phyloP scores from a whole-genome alignment of 2,329 filamentous ascomycete species.

The Thielaviopsis cerberus region DNA sequence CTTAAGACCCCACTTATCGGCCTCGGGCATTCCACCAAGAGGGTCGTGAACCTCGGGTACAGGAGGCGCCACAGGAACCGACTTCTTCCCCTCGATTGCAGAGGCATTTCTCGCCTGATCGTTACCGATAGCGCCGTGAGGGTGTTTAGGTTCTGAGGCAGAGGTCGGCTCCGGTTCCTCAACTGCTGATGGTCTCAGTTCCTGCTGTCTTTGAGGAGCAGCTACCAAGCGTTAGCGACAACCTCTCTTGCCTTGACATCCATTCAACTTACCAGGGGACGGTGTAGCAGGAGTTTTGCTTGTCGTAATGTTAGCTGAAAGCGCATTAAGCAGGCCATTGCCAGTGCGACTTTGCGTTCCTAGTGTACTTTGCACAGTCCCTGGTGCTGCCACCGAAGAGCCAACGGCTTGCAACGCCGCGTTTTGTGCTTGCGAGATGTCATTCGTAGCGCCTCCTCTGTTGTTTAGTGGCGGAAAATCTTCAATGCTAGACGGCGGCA shows the following conservation, averaged over 20 bases:
- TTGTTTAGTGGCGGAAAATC: conserved; percentile 45
- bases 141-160: conserved; percentile 21
- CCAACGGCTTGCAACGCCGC: conserved; percentile 2
- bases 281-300: not conserved
- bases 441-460: conserved; percentile 36
- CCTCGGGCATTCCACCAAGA: conserved; percentile 39
- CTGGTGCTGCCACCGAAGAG: conserved; percentile 15
- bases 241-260: not conserved
- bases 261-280: not conserved
- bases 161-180: conserved; percentile 24
- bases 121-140: conserved; percentile 29
- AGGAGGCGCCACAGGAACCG: conserved; percentile 14
- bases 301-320: conserved; percentile 34
- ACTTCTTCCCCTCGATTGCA: conserved; percentile 27
- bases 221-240: not conserved
- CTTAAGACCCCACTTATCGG: conserved; percentile 47
- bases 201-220: conserved; percentile 8
- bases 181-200: conserved; percentile 18
- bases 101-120: conserved; percentile 19
- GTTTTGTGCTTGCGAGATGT: conserved; percentile 2
- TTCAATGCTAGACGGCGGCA: conserved; percentile 31
- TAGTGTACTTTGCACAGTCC: conserved; percentile 16
- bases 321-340: conserved; percentile 44
- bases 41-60: conserved; percentile 34
- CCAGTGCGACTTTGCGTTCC: conserved; percentile 26